These are phyloP conservation scores for Thuja plicata DNA, from an alignment of 83 land plant genomes.

Conservation along the genomic window DNA sequence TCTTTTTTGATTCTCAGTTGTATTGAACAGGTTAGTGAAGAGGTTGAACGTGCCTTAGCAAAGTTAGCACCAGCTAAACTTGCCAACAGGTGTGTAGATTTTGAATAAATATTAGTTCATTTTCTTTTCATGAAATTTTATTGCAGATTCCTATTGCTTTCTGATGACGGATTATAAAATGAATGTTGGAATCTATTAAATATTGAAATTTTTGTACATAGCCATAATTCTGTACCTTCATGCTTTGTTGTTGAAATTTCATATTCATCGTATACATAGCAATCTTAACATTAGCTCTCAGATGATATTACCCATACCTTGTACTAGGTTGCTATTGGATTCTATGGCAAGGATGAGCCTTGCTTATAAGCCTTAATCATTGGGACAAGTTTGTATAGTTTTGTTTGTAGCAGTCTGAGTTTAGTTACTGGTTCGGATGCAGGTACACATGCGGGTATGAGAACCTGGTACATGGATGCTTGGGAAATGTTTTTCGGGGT, in stretches of 20 bases:
- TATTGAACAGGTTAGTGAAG: conserved; percentile 50
- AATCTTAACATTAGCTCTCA: neutral
- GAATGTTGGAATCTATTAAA: neutral
- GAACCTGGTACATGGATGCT: no score
- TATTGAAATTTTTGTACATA: neutral
- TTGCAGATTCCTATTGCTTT: neutral
- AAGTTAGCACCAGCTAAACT: conserved; percentile 32
- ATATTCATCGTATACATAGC: neutral
- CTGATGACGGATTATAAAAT: neutral
- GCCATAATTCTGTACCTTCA: neutral
- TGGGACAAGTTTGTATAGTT: neutral
- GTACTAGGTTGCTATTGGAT: neutral
- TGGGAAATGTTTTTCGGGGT: no score
- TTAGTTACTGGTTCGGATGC: no score
- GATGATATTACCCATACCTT: neutral
- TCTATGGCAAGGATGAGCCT: neutral
- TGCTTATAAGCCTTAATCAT: neutral
- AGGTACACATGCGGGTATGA: no score
- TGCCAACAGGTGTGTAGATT: conserved; percentile 29
- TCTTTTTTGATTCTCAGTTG: neutral
- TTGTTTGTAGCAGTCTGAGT: neutral
- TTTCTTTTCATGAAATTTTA: neutral
- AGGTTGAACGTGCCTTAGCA: conserved; percentile 50
- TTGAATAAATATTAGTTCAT: neutral
- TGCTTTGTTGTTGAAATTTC: neutral